Evolutionary conservation across 495 filamentous ascomycete species (phyloP).

Genomic region (Aspergillus sclerotiicarbonarius): DNA sequence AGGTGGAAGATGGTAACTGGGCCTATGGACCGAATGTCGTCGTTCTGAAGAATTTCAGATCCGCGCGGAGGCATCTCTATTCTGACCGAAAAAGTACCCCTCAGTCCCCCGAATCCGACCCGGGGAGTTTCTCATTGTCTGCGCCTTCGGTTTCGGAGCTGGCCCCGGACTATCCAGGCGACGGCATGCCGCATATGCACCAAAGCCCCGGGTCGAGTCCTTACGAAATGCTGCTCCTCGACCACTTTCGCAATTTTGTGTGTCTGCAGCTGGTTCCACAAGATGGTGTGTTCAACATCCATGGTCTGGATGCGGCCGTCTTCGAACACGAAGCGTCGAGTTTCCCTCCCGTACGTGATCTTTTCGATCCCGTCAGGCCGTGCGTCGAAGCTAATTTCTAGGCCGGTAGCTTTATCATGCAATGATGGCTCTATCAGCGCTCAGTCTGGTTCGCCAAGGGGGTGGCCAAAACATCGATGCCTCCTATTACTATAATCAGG

Average conservation of each 20-base stretch:
- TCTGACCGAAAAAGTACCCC: conserved; percentile 27
- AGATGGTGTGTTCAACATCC: conserved; percentile 9
- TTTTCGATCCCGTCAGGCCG: conserved; percentile 9
- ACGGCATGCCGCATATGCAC: conserved; percentile 10
- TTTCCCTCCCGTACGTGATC: conserved; percentile 50
- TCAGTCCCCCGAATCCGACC: conserved; percentile 36
- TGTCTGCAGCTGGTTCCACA: conserved; percentile 38
- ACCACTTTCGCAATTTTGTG: conserved; percentile 45
- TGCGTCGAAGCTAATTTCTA: conserved; percentile 16
- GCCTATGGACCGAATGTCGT: conserved; percentile 44
- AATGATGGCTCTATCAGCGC: conserved; percentile 59
- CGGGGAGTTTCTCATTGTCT: conserved; percentile 9
- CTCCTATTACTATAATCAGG: conserved; percentile 56
- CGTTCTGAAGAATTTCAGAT: conserved; percentile 50
- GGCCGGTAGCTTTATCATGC: conserved; percentile 52
- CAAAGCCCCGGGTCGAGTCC: conserved; percentile 23
- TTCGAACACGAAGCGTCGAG: conserved; percentile 48
- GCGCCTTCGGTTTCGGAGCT: conserved; percentile 4
- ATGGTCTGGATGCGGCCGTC: conserved; percentile 40
- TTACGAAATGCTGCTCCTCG: conserved; percentile 37
- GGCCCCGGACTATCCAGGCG: background rate
- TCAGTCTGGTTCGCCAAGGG: conserved; percentile 52
- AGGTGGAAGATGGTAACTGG: conserved; percentile 20
- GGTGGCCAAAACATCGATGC: conserved; percentile 46
- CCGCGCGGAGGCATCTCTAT: conserved; percentile 35